Base-by-base conservation (phyloP, 805 yeast species). In the Saccharomycopsis sp. region DNA sequence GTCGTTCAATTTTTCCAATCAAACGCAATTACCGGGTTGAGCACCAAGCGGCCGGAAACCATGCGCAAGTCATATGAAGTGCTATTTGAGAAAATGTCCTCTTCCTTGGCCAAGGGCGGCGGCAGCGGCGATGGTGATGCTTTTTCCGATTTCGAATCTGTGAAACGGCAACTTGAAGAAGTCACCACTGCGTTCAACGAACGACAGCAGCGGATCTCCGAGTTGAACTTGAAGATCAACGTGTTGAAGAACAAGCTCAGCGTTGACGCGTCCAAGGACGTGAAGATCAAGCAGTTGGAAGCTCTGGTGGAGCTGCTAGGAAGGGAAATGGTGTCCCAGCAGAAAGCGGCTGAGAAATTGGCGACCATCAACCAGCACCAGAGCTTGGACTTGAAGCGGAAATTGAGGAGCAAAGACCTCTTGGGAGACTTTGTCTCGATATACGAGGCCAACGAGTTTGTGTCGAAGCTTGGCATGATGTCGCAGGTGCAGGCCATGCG, bases 381-480 rank as follows among this genome's bases (percentile, higher is more conserved):
- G 19, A 21, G 16, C 4, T 13, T 21, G 17, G 41, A 41, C 15
- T 21, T 36, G 19, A 12, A 13, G 7, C 18, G 35, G 27, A 36
- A 41, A 20, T 30, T 41, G 16, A 31, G 15, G 13, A 41, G 37
- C 33, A 36, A 30, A 16, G 26, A 37, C 18, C 18, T 41, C 16
- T 36, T 41, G 30, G 45, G 45, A 2, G 37, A 37, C 17, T 41
- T 41, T 23, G 16, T 13, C 13, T 23, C 45, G 4, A 41, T 41
- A 10, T 41, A 30, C 16, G 45, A 41, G 20, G 45, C 36, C 17
- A 41, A 41, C 18, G 45, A 41, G 34, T 41, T 41, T 17, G 19
- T 45, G 7, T 30, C 38, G 5, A 36, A 36, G 6, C 17, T 41
- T 9, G 36, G 37, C 5, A 23, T 41, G 21, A 36, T 41, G 41